Conservation (phyloP, 306 rosid species). For the Myrica gale region DNA sequence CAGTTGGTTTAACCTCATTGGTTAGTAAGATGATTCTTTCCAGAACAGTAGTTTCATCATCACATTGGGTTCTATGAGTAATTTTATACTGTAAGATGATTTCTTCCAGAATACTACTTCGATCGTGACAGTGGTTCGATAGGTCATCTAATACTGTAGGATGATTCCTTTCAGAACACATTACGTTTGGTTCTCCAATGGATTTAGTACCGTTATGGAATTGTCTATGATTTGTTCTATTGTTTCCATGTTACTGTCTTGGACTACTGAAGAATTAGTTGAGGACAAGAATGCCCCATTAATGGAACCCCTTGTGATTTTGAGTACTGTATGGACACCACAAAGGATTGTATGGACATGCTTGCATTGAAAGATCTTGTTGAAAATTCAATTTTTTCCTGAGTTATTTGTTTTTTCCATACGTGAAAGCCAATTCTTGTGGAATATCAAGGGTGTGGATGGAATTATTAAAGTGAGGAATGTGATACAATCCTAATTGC, state of each 20-base stretch:
- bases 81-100: no score
- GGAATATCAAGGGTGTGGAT: neutral
- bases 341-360: neutral
- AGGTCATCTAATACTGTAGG: no score
- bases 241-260: neutral
- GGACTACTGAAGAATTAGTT: neutral
- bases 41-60: no score
- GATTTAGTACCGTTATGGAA: neutral
- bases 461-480: neutral
- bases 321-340: neutral
- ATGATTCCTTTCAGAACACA: no score
- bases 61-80: no score
- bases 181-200: neutral
- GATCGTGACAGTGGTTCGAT: no score
- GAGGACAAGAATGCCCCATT: neutral
- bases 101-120: no score
- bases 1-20: conserved; percentile 63
- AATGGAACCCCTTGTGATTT: neutral
- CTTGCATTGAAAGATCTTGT: neutral
- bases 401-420: neutral
- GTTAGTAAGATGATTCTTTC: conserved; percentile 48
- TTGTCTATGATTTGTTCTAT: neutral
- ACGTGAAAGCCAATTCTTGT: neutral
- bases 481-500: neutral
- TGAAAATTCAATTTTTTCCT: neutral